phyloP scores from a whole-genome alignment of 495 filamentous ascomycete species.

The Neohortaea acidophila region DNA sequence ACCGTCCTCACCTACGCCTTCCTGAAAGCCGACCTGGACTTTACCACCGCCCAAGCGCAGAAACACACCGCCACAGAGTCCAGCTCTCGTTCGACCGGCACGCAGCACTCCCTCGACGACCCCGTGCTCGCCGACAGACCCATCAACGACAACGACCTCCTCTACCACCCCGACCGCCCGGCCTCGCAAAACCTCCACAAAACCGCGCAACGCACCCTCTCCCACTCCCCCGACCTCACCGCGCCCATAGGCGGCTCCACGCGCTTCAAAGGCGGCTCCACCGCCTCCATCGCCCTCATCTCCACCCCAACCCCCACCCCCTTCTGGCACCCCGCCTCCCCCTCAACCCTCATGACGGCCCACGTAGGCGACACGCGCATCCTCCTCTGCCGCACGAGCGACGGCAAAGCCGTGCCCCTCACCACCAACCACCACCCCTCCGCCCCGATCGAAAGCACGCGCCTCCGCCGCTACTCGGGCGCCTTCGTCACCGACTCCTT shows the following conservation, averaged over 20 bases:
- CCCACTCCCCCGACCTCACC: constrained; percentile 13
- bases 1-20: constrained; percentile 77
- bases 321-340: constrained; percentile 83
- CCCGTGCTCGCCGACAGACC: constrained; percentile 51
- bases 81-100: too few relatives aligned
- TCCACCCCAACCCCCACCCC: constrained; percentile 80
- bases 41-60: constrained; percentile 67
- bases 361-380: constrained; percentile 91
- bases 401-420: constrained; percentile 59
- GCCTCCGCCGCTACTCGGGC: constrained; percentile 70
- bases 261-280: constrained; percentile 83
- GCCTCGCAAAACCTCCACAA: constrained; percentile 19
- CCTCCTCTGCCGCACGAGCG: constrained; percentile 65
- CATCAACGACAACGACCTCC: constrained; percentile 64
- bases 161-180: constrained; percentile 48
- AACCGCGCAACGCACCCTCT: not conserved
- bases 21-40: constrained; percentile 80
- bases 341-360: constrained; percentile 67
- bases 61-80: constrained; percentile 40
- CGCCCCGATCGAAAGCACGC: constrained; percentile 63
- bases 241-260: constrained; percentile 43
- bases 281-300: constrained; percentile 74
- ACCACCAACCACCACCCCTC: constrained; percentile 85
- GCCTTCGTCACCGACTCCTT: constrained; percentile 91
- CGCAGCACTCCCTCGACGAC: constrained; percentile 32